These are phyloP conservation scores for Arctium minus DNA, from an alignment of 129 eudicot species.

Conservation along the genomic window DNA sequence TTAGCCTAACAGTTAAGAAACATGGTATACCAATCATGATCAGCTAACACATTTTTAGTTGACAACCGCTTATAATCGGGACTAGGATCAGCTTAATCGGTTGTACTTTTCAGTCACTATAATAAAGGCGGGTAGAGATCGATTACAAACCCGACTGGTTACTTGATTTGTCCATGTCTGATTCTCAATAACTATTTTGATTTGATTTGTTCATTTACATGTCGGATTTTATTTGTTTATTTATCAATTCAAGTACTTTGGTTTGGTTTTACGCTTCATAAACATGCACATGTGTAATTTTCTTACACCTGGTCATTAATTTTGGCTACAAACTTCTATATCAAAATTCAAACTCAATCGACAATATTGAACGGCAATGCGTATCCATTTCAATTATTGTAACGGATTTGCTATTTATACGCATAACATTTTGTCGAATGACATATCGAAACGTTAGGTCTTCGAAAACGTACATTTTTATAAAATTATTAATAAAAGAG, in stretches of 20 bases:
- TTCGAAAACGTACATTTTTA: not conserved
- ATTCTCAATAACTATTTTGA: not conserved
- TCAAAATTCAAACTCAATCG: not conserved
- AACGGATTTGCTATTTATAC: not conserved
- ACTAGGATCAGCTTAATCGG: too few species aligned
- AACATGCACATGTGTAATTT: not conserved
- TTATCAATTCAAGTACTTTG: not conserved
- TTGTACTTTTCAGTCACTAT: too few species aligned
- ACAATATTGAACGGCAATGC: not conserved
- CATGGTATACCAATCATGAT: too few species aligned
- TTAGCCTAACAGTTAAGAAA: too few species aligned
- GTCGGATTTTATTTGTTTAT: not conserved
- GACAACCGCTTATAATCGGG: too few species aligned
- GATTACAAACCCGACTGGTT: too few species aligned
- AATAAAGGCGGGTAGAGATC: too few species aligned
- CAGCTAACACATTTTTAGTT: too few species aligned
- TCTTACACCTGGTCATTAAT: not conserved
- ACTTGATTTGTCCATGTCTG: too few species aligned
- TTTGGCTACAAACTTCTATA: not conserved
- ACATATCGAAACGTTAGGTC: not conserved
- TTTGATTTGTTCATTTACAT: not conserved
- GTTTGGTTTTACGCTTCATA: not conserved
- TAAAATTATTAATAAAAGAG: not conserved
- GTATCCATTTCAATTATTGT: not conserved
- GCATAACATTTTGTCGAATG: not conserved